Evolutionary conservation across 2,329 filamentous ascomycete genomes (phyloP).

Genomic region (Nothopassalora personata): DNA sequence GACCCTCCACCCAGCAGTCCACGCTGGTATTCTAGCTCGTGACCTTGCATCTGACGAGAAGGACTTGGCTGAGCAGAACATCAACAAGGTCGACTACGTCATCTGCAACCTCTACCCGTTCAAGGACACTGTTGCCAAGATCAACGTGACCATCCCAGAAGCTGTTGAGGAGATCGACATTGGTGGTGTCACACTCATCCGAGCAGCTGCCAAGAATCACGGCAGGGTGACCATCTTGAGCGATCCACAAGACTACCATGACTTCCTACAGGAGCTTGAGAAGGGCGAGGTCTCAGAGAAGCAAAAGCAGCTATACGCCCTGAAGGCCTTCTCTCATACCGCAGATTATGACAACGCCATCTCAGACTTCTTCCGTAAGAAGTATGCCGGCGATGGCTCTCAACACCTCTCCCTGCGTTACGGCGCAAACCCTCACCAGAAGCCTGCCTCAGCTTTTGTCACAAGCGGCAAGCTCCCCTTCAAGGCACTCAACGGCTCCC

Average conservation of each 20-base stretch:
- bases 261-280: constrained; percentile 87
- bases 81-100: constrained; percentile 90
- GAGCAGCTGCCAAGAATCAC: constrained; percentile 98
- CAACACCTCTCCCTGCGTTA: constrained; percentile 87
- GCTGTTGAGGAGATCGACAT: constrained; percentile 99
- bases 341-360: constrained; percentile 95
- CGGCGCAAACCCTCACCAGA: constrained; percentile 96
- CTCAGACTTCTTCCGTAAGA: constrained; percentile 93
- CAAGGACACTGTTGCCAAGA: constrained; percentile 95
- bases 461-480: constrained; percentile 75
- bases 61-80: constrained; percentile 90
- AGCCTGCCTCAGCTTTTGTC: constrained; percentile 82
- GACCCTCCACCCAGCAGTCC: constrained; percentile 82
- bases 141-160: constrained; percentile 93
- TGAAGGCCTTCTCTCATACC: constrained; percentile 98
- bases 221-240: constrained; percentile 90
- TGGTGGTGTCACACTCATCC: constrained; percentile 90
- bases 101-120: constrained; percentile 99
- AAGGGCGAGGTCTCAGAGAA: constrained; percentile 77
- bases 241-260: constrained; percentile 87
- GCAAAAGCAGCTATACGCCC: constrained; percentile 80
- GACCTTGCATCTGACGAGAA: constrained; percentile 94
- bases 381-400: constrained; percentile 79
- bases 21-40: constrained; percentile 80
- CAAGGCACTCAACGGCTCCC: constrained; percentile 83